Conservation (phyloP, 139 green algal genomes). For the Ostreobium quekettii region DNA sequence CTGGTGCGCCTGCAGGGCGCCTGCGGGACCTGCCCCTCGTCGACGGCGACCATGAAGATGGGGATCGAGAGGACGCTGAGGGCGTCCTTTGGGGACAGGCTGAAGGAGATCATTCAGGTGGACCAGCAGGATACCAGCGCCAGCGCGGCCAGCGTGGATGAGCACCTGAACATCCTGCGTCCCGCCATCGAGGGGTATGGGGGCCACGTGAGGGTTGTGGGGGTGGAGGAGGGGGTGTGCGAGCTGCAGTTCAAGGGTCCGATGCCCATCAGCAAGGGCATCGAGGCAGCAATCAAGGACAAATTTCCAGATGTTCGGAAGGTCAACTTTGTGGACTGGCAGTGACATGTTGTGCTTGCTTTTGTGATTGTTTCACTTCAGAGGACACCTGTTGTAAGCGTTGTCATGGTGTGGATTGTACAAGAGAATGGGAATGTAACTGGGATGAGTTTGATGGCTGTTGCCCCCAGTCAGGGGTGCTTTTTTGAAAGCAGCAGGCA, state of each 20-base stretch:
- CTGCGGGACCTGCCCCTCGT: slow-evolving; percentile 77
- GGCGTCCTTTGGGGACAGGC: slow-evolving; percentile 36
- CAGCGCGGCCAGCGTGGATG: slow-evolving; percentile 50
- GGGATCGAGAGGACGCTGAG: slow-evolving; percentile 77
- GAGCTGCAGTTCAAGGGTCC: slow-evolving; percentile 50
- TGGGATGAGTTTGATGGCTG: too few species aligned
- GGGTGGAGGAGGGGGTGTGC: slow-evolving; percentile 40
- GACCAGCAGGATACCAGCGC: slow-evolving; percentile 25
- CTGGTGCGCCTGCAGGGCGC: slow-evolving; percentile 54
- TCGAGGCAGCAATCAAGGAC: slow-evolving; percentile 56
- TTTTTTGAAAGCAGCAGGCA: too few species aligned
- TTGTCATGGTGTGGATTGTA: too few species aligned
- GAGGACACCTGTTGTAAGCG: too few species aligned
- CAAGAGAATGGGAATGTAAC: too few species aligned
- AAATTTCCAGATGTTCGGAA: slow-evolving; percentile 62
- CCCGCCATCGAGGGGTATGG: slow-evolving; percentile 65
- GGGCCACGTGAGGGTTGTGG: slow-evolving; percentile 63
- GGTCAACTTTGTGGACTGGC: slow-evolving; percentile 40
- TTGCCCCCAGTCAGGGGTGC: too few species aligned
- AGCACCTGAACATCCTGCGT: slow-evolving; percentile 74
- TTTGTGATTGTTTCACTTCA: too few species aligned
- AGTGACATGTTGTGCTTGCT: too few species aligned
- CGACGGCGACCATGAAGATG: slow-evolving; percentile 83
- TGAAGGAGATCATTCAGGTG: slow-evolving; percentile 39
- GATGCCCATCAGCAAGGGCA: slow-evolving; percentile 50